A percentile compares a stretch with the other conserved stretches of the same genome.
These are phyloP conservation scores for Boletus insuetus DNA, from an alignment of 768 basidiomycete genomes.

Conservation along the genomic window DNA sequence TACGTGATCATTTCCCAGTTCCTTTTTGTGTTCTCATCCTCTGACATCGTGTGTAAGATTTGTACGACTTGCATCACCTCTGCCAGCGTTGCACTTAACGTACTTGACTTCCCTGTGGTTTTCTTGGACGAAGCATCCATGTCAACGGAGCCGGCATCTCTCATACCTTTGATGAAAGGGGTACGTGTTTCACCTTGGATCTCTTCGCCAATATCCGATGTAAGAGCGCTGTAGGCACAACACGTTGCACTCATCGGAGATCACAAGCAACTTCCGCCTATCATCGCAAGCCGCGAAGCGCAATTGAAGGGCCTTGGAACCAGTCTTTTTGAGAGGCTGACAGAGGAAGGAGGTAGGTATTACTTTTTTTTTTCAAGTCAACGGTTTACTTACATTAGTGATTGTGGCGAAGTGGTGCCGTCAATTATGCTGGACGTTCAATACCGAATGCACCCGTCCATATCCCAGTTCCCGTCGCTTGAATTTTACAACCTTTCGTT, in stretches of 20 bases:
- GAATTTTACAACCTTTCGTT: constrained; percentile 78
- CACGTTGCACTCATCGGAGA: constrained; percentile 94
- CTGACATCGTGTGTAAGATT: constrained; percentile 44
- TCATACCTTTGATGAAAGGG: constrained; percentile 93
- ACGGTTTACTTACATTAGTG: constrained; percentile 6
- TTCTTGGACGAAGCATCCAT: constrained; percentile 95
- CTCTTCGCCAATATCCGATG: constrained; percentile 7
- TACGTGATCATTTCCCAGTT: constrained; percentile 36
- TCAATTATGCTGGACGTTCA: constrained; percentile 92
- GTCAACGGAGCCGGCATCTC: constrained; percentile 90
- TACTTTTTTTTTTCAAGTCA: not conserved
- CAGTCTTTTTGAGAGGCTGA: constrained; percentile 87
- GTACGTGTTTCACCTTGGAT: constrained; percentile 46
- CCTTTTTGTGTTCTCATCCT: not conserved
- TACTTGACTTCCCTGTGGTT: constrained; percentile 87
- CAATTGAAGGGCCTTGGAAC: constrained; percentile 67
- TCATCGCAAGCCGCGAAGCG: constrained; percentile 78
- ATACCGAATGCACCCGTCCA: constrained; percentile 93
- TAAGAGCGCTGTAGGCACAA: constrained; percentile 49
- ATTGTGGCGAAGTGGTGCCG: constrained; percentile 57
- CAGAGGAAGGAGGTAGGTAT: constrained; percentile 75
- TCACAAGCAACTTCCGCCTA: constrained; percentile 92
- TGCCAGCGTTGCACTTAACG: constrained; percentile 59
- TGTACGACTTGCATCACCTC: constrained; percentile 88
- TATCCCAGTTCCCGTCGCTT: constrained; percentile 80